Conservation (phyloP, 2,329 filamentous ascomycete species). For the Aspergillus pseudoglaucus region DNA sequence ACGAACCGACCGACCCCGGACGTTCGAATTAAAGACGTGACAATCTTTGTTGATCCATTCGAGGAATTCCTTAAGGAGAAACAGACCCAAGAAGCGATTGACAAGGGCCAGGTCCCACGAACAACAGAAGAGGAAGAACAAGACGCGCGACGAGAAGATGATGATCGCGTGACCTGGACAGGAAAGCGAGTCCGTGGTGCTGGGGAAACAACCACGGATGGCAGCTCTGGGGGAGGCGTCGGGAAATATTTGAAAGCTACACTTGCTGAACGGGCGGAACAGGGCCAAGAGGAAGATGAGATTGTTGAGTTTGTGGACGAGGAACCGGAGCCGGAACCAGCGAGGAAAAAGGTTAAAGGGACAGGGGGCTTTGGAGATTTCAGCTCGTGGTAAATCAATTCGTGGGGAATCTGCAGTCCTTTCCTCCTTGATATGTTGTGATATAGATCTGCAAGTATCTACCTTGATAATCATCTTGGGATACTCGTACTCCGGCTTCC, state of each 20-base stretch:
- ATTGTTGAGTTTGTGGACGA: constrained; percentile 56
- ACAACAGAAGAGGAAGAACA: constrained; percentile 22
- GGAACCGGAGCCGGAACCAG: constrained; percentile 61
- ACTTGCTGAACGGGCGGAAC: constrained; percentile 29
- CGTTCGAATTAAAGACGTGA: constrained; percentile 73
- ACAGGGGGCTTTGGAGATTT: constrained; percentile 85
- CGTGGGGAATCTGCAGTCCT: background rate
- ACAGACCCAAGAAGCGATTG: constrained; percentile 54
- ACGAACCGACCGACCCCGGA: constrained; percentile 68
- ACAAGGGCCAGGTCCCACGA: constrained; percentile 26
- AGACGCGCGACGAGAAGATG: constrained; percentile 50
- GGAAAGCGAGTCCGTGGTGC: constrained; percentile 76
- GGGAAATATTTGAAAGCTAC: constrained; percentile 78
- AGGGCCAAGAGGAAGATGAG: constrained; percentile 47
- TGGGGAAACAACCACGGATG: constrained; percentile 48
- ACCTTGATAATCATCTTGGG: too few relatives aligned
- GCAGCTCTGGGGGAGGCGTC: constrained; percentile 45
- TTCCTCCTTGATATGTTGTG: too few relatives aligned
- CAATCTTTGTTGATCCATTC: constrained; percentile 89
- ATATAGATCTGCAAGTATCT: too few relatives aligned
- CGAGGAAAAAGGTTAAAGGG: constrained; percentile 70
- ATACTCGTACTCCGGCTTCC: background rate
- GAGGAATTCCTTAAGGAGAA: constrained; percentile 82
- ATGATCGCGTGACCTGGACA: constrained; percentile 91
- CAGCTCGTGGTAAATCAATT: constrained; percentile 65